Evolutionary conservation across 176 grass and related monocot species (phyloP), one percentile per base, ranked within the genome.

Genomic region (Calamus simplicifolius): DNA sequence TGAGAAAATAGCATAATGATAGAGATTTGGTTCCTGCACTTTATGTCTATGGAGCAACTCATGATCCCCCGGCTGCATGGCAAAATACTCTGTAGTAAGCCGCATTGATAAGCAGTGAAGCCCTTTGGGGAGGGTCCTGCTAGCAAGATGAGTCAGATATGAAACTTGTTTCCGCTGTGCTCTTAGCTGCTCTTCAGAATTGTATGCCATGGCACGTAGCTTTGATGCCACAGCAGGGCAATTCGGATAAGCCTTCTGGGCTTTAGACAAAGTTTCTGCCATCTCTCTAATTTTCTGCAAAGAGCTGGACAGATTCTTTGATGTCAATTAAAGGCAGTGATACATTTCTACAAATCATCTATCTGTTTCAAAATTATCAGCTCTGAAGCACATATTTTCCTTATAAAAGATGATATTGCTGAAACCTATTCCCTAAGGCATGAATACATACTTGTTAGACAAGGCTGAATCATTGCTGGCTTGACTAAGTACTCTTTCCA

Each of bases 1-100:
- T 18, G 92, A 88, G 67, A 91, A 91, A 62, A 85, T 79, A 59
- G 84, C 92, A 82, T 82, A 91, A 74, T 97, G 87, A 65, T 91
- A 82, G 30, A 82, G 71, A 71, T 68, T 54, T 19, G 58, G 69
- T 68, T 77, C 57, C 56, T 52, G 31, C 18, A 49, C 69, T 18
- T 18, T 77, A 19, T 75, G 31, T 58, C 30, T 79, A 74, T 67
- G 55, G 2, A 53, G 77, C 53, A 91, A 70, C 27, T 79, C 61
- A 4, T 21, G 71, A 52, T 85, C 71, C 49, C 70, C 69, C 25
- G 75, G 75, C 79, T 77, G 71, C 58, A 91, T 58, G 0, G 18
- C 52, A 49, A 97, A 91, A 50, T 85, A 97, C 49, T 97, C 78
- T 48, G 80, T 69, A 18, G 83, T 91, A 67, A 91, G 92, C 16